Evolutionary conservation across 1,284 basidiomycete genomes (phyloP), one percentile per base, ranked within the genome.

Genomic region (Rhodotorula sp.): DNA sequence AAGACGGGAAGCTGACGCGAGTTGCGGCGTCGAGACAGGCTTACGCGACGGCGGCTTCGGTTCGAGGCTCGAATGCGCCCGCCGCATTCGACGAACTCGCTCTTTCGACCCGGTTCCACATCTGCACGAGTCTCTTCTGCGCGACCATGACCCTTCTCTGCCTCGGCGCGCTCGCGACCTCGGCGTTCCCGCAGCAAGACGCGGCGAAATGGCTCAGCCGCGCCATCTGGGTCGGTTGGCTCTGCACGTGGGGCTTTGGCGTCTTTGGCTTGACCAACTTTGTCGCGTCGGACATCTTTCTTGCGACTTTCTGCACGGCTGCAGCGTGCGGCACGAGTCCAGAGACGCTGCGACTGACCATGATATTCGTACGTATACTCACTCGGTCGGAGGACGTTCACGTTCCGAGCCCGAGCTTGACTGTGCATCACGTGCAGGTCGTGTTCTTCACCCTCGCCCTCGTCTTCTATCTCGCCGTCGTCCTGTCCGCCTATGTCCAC

Each of bases 401-500:
- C n/a, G 3, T 23, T 21, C 52, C 21, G 31, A 0, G 28, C 34
- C n/a, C 5, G 59, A 55, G 8, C 26, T 7, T 26, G 18, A 23
- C 31, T 6, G 23, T 43, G 38, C 2, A 5, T 50, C n/a, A 3
- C 26, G n/a, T 18, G 21, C 61, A 72, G 70, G 57, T 38, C 31
- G 50, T 72, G 23, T 60, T 70, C n/a, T 47, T 47, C 10, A 69
- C 71, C 6, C 63, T 72, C 43, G 38, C 56, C 21, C n/a, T 72
- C 62, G 60, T 54, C 43, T 72, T 72, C 28, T 70, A 62, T 59
- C 60, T 67, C 65, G 43, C 43, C 57, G 12, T 72, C 49, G 49
- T 70, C 54, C 48, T 65, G 18, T 69, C 71, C 14, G 54, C 71
- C 23, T 72, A 45, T 23, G 62, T 65, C 8, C 71, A 72, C 65